These are phyloP conservation scores for Fusarium sp. DNA, from an alignment of 2,329 filamentous ascomycete species.

Conservation along the genomic window DNA sequence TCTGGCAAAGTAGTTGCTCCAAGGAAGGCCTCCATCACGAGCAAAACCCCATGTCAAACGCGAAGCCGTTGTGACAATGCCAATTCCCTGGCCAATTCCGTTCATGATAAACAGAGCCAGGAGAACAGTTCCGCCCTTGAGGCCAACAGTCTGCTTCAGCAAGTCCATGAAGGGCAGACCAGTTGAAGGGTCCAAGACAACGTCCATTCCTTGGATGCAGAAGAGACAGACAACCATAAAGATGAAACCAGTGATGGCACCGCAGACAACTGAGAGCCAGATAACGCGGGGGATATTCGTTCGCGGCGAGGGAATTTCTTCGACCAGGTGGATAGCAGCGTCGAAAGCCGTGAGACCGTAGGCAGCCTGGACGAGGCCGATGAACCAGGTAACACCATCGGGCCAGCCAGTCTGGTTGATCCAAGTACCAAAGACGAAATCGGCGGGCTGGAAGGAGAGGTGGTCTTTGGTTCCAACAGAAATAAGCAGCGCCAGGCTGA, in stretches of 20 bases:
- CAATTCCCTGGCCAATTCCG: slow-evolving; percentile 68
- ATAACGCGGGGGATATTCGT: slow-evolving; percentile 67
- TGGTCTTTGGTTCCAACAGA: slow-evolving; percentile 63
- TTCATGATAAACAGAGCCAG: slow-evolving; percentile 70
- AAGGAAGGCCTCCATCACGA: slow-evolving; percentile 67
- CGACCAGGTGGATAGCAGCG: slow-evolving; percentile 72
- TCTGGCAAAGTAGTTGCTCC: slow-evolving; percentile 60
- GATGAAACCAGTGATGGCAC: slow-evolving; percentile 65
- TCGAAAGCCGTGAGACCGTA: slow-evolving; percentile 70
- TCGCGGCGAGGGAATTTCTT: slow-evolving; percentile 69
- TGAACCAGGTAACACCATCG: slow-evolving; percentile 71
- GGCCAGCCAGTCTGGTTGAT: slow-evolving; percentile 65
- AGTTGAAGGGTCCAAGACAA: slow-evolving; percentile 56
- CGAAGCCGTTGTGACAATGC: slow-evolving; percentile 66
- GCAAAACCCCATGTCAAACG: slow-evolving; percentile 70
- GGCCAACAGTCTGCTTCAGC: slow-evolving; percentile 55
- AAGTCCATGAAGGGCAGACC: slow-evolving; percentile 67
- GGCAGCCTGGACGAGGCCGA: slow-evolving; percentile 70
- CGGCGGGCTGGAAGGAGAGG: slow-evolving; percentile 63
- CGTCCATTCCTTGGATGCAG: slow-evolving; percentile 63
- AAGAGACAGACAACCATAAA: slow-evolving; percentile 69
- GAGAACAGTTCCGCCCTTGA: slow-evolving; percentile 60
- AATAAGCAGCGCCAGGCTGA: slow-evolving; percentile 67
- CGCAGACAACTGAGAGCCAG: slow-evolving; percentile 66
- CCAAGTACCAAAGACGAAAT: slow-evolving; percentile 68